A percentile compares a stretch with the other conserved stretches of the same genome.
Conservation (phyloP, 257 asterid species). For the Rehmannia glutinosa region DNA sequence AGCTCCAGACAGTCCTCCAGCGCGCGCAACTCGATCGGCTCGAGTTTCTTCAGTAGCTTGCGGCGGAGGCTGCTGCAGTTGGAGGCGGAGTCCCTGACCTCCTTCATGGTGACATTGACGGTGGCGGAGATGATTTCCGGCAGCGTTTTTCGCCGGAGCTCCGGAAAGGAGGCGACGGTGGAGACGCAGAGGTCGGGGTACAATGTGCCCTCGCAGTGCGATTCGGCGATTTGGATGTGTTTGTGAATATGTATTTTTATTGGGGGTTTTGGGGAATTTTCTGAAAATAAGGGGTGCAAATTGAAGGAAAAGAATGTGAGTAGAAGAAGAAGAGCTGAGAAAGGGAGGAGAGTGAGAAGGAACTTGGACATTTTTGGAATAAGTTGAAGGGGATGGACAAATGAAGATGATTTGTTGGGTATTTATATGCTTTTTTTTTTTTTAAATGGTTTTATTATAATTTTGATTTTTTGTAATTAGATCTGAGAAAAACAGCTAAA, state of each 20-base stretch:
- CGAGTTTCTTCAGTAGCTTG: constrained; percentile 37
- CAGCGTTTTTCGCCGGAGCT: constrained; percentile 54
- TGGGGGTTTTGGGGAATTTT: constrained; percentile 14
- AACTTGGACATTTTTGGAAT: constrained; percentile 30
- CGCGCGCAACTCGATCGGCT: constrained; percentile 56
- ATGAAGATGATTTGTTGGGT: background rate
- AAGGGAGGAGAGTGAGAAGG: constrained; percentile 27
- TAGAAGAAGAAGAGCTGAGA: constrained; percentile 14
- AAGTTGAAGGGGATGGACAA: background rate
- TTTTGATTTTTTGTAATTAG: background rate
- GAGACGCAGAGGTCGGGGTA: constrained; percentile 72
- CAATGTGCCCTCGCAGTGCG: constrained; percentile 66
- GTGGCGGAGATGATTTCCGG: constrained; percentile 67
- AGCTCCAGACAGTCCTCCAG: constrained; percentile 81
- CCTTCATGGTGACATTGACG: constrained; percentile 57
- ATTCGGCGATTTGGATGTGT: constrained; percentile 44
- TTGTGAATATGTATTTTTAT: constrained; percentile 35
- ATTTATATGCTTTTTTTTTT: background rate
- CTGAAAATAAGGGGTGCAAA: background rate
- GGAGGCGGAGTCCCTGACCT: constrained; percentile 44
- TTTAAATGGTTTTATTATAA: background rate
- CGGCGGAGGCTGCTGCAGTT: constrained; percentile 58
- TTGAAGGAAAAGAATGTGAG: constrained; percentile 30
- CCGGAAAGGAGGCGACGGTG: constrained; percentile 57
- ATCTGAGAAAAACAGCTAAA: constrained; percentile 6